Evolutionary conservation across 495 filamentous ascomycete species (phyloP).

Genomic region (Aspergillus kassunensis): DNA sequence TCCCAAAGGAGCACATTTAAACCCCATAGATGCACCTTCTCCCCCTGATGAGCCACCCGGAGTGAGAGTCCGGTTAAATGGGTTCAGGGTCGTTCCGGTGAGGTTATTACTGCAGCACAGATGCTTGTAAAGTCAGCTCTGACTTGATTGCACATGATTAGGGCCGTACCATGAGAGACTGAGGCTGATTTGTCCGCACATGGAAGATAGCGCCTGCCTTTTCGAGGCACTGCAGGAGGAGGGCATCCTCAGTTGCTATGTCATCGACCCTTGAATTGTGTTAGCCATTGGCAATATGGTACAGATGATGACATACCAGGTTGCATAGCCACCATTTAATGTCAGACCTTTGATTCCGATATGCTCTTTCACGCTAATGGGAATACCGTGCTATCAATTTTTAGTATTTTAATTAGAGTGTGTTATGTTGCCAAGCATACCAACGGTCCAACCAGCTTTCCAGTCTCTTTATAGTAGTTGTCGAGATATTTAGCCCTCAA

Average conservation of each 20-base stretch:
- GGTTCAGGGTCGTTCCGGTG: constrained; percentile 62
- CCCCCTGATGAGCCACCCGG: constrained; percentile 64
- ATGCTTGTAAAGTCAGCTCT: constrained; percentile 22
- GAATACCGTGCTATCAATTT: constrained; percentile 55
- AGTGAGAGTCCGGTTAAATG: constrained; percentile 51
- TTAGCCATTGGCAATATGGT: background rate
- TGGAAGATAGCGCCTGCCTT: constrained; percentile 55
- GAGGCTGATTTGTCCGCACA: constrained; percentile 62
- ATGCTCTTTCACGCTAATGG: constrained; percentile 63
- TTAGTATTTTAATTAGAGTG: constrained; percentile 14
- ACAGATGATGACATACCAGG: constrained; percentile 24
- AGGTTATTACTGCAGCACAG: constrained; percentile 56
- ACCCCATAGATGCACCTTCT: constrained; percentile 61
- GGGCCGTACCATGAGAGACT: constrained; percentile 37
- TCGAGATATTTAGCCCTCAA: constrained; percentile 57
- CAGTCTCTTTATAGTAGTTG: constrained; percentile 35
- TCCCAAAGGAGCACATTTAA: constrained; percentile 59
- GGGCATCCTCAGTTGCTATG: constrained; percentile 32
- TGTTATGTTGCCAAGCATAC: constrained; percentile 19
- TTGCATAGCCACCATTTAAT: constrained; percentile 39
- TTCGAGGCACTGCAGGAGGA: constrained; percentile 29
- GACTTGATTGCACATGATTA: background rate
- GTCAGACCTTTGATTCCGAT: constrained; percentile 52
- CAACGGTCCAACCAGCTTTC: constrained; percentile 37
- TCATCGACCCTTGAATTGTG: constrained; percentile 28